These are phyloP conservation scores for Penicillium oxalicum DNA, from an alignment of 2,329 filamentous ascomycete genomes.

Conservation along the genomic window DNA sequence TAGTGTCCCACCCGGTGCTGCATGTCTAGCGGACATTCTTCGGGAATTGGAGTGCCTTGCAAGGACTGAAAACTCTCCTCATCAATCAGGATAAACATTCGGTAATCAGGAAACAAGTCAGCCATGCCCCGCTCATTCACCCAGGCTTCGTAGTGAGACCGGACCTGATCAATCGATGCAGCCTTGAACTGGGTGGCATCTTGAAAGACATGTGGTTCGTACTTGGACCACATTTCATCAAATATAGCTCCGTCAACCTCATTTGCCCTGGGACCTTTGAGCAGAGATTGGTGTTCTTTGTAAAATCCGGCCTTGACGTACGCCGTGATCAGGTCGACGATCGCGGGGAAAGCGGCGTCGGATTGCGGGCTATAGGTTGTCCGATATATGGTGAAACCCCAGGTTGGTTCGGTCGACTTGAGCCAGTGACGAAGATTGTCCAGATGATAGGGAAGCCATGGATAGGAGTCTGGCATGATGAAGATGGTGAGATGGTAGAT, in stretches of 20 bases:
- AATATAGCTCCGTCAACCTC: background rate
- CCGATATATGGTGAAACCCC: constrained; percentile 7
- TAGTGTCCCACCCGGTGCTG: background rate
- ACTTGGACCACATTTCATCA: background rate
- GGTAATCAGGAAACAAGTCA: constrained; percentile 5
- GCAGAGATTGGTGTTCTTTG: background rate
- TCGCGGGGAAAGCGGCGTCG: background rate
- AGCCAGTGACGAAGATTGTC: background rate
- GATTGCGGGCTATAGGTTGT: background rate
- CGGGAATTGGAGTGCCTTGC: background rate
- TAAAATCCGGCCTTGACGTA: background rate
- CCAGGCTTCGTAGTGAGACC: constrained; percentile 1
- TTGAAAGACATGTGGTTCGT: background rate
- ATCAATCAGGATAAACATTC: background rate
- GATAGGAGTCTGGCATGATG: background rate
- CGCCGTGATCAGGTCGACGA: background rate
- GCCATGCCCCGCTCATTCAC: constrained; percentile 2
- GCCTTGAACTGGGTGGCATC: background rate
- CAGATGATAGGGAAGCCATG: background rate
- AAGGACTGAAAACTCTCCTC: background rate
- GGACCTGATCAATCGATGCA: constrained; percentile 5
- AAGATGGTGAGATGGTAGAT: background rate
- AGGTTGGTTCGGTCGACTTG: background rate
- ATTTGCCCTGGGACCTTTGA: background rate
- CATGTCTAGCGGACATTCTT: background rate